Percentiles rank a stretch among this genome's conserved stretches.
These are phyloP conservation scores for Fusarium anguioides DNA, from an alignment of 2,329 filamentous ascomycete species.

Conservation along the genomic window DNA sequence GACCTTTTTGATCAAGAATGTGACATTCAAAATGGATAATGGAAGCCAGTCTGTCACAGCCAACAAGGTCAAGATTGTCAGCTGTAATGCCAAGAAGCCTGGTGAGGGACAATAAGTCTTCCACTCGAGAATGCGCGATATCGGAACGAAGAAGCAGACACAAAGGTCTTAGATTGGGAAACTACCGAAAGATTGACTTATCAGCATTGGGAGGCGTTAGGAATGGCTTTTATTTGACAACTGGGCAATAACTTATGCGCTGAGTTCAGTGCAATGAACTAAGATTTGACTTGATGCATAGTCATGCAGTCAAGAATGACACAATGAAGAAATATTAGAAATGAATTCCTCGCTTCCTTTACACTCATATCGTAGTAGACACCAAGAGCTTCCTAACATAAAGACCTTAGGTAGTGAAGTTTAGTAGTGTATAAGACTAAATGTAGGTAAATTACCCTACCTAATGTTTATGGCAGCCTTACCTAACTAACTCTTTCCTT, in stretches of 20 bases:
- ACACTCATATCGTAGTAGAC: too few relatives aligned
- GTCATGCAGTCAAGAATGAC: slow-evolving; percentile 13
- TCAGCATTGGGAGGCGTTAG: slow-evolving; percentile 46
- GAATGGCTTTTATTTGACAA: slow-evolving; percentile 13
- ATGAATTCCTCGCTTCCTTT: too few relatives aligned
- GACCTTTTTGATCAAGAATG: slow-evolving; percentile 99
- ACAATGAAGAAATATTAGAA: too few relatives aligned
- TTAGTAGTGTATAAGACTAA: too few relatives aligned
- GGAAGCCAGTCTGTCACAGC: slow-evolving; percentile 77
- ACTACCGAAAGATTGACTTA: slow-evolving; percentile 22
- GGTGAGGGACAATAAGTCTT: slow-evolving; percentile 51
- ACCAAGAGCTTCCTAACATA: too few relatives aligned
- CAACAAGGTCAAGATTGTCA: slow-evolving; percentile 98
- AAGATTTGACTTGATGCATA: neutral
- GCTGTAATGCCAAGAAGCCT: slow-evolving; percentile 87
- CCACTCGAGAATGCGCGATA: neutral
- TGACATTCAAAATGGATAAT: slow-evolving; percentile 97
- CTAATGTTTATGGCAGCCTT: neutral
- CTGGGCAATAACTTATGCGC: neutral
- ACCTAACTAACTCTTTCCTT: too few relatives aligned
- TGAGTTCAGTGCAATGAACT: neutral
- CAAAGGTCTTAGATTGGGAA: slow-evolving; percentile 33
- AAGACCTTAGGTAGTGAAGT: slow-evolving; percentile 7
- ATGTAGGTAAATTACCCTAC: neutral
- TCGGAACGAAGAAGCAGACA: neutral